Conservation (phyloP, 352 stramenopile genomes). For the Globisporangium alternatum region DNA sequence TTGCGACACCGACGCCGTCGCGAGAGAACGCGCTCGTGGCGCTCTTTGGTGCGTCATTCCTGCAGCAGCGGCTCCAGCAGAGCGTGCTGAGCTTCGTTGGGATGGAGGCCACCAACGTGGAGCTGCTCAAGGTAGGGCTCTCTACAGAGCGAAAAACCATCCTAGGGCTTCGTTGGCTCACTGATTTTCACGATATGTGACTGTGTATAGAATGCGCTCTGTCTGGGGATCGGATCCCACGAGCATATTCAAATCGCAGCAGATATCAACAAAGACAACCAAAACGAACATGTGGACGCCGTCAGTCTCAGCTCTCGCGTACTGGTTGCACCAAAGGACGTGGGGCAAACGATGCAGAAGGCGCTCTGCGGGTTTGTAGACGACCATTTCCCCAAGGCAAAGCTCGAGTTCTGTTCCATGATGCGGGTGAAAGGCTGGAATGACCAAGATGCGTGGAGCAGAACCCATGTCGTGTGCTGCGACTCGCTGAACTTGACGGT, state of each 20-base stretch:
- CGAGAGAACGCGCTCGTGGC: slow-evolving; percentile 7
- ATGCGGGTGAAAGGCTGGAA: background rate
- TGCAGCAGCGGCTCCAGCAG: slow-evolving; percentile 10
- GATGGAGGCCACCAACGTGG: slow-evolving; percentile 19
- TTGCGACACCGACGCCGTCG: slow-evolving; percentile 8
- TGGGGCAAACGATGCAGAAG: background rate
- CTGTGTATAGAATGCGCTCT: slow-evolving; percentile 16
- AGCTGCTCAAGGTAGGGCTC: slow-evolving; percentile 23
- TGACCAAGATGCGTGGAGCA: slow-evolving; percentile 11
- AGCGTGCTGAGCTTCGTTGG: slow-evolving; percentile 15
- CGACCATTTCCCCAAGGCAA: background rate
- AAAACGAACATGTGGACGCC: slow-evolving; percentile 5
- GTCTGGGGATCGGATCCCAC: slow-evolving; percentile 19
- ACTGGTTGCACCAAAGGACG: slow-evolving; percentile 5
- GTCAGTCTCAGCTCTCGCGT: slow-evolving; percentile 4
- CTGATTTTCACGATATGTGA: background rate
- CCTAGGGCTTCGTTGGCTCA: background rate
- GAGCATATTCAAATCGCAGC: slow-evolving; percentile 13
- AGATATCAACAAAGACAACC: background rate
- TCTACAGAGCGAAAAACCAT: background rate
- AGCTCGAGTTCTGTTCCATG: slow-evolving; percentile 8
- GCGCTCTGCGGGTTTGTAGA: slow-evolving; percentile 6
- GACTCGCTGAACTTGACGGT: slow-evolving; percentile 15
- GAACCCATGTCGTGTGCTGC: slow-evolving; percentile 7
- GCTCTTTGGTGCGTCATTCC: slow-evolving; percentile 14